Conservation (phyloP, 495 filamentous ascomycete species). For the Neurospora cerealis region DNA sequence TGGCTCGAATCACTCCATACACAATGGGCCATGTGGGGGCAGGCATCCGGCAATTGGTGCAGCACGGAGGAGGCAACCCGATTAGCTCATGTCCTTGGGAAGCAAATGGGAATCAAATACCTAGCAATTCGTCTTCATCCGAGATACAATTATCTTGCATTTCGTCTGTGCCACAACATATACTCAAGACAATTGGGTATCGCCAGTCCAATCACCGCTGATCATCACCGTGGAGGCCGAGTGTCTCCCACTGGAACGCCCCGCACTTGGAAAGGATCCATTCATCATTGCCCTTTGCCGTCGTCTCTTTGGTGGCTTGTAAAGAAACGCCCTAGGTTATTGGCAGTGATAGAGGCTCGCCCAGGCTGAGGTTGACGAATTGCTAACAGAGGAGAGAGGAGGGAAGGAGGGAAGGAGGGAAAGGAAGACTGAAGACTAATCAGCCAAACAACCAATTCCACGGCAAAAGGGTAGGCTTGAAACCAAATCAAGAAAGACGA, state of each 20-base stretch:
- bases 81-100: not conserved
- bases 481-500: not conserved
- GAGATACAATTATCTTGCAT: no score
- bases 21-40: not conserved
- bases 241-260: not conserved
- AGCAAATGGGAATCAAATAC: not conserved
- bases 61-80: not conserved
- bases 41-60: not conserved
- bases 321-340: no score
- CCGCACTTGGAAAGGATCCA: no score
- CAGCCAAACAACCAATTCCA: not conserved
- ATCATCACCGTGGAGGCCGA: not conserved
- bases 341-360: no score
- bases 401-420: no score
- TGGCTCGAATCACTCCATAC: not conserved
- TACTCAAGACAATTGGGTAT: not conserved
- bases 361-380: not conserved
- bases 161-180: no score
- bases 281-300: no score
- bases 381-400: not conserved
- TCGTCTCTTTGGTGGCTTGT: no score
- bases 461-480: not conserved
- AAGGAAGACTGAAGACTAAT: not conserved
- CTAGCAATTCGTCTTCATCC: not conserved
- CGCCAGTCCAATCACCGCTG: not conserved